Percentiles rank a stretch among this genome's conserved stretches.
These are phyloP conservation scores for Russula emetica DNA, from an alignment of 768 basidiomycete species.

Conservation along the genomic window DNA sequence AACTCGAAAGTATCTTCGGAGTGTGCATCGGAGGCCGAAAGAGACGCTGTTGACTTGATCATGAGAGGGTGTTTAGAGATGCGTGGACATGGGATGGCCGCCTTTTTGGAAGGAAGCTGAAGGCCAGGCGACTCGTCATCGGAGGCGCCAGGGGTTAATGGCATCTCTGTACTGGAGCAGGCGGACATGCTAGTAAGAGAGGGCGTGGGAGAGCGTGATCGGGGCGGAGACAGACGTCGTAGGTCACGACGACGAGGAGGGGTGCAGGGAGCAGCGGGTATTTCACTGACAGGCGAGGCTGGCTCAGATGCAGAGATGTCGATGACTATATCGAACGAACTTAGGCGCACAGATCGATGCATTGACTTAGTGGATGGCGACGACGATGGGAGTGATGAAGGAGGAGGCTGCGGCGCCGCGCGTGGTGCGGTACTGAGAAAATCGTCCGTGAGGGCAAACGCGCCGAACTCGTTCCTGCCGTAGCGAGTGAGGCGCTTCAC, in stretches of 20 bases:
- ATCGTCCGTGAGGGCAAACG: constrained; percentile 1
- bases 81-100: constrained; percentile 36
- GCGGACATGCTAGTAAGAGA: constrained; percentile 31
- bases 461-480: constrained; percentile 30
- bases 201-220: constrained; percentile 30
- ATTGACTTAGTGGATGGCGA: background rate
- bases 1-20: constrained; percentile 22
- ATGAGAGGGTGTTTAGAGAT: constrained; percentile 50
- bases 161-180: constrained; percentile 26
- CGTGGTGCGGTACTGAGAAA: constrained; percentile 7
- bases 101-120: constrained; percentile 15
- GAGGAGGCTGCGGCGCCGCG: background rate
- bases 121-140: constrained; percentile 45
- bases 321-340: constrained; percentile 22
- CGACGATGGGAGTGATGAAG: background rate
- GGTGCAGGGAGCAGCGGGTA: background rate
- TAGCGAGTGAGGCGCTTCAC: constrained; percentile 26
- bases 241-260: background rate
- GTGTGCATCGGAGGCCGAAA: constrained; percentile 19
- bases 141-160: constrained; percentile 48
- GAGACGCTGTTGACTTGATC: constrained; percentile 39
- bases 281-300: constrained; percentile 28
- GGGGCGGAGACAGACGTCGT: constrained; percentile 17
- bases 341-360: constrained; percentile 12
- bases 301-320: constrained; percentile 24